Evolutionary conservation across 768 basidiomycete species (phyloP), one percentile per base, ranked within the genome.

Genomic region (Sporobolomyces phaffii): DNA sequence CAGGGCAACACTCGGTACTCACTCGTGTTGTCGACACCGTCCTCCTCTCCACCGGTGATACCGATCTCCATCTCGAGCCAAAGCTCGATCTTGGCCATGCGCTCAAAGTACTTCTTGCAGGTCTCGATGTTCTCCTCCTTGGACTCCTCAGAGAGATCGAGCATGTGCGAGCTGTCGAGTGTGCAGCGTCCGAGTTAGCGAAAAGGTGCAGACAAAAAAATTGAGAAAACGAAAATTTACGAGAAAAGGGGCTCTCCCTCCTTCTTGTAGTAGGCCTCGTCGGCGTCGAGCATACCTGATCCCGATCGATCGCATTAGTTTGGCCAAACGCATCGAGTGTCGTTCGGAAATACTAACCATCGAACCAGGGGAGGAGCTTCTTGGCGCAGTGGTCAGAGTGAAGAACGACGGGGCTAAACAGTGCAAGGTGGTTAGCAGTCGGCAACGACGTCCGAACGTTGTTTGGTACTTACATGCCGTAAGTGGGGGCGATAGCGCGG

Each of bases 51-150:
- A 76, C 96, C 96, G 56, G 96, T 99, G 80, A 99, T 98, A 76
- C 96, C 96, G 78, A 99, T 99, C 81, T 99, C 96, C 96, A 99
- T 99, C 84, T 99, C 96, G 78, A 99, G 90, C 91, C 91, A 99
- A 68, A 90, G 80, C 57, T 89, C 88, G 76, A 98, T 79, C 68
- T 87, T 85, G 4, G 89, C 88, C 91, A 98, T 89, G 77, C 90
- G 90, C 80, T 86, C 83, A 80, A 98, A 94, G 84, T 99, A 99
- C 77, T 91, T 84, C 65, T 82, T 91, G 78, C 96, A 98, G 59
- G 82, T 90, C 47, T 83, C 86, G 77, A 98, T 99, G 83, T 98
- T 99, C 75, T 96, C 83, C 68, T 91, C 93, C 76, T 81, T 81
- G 70, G 79, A 77, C 78, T 82, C 81, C 76, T 97, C 94, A 45